phyloP scores from a whole-genome alignment of 2,329 filamentous ascomycete species.

The Lasiodiplodia hormozganensis region DNA sequence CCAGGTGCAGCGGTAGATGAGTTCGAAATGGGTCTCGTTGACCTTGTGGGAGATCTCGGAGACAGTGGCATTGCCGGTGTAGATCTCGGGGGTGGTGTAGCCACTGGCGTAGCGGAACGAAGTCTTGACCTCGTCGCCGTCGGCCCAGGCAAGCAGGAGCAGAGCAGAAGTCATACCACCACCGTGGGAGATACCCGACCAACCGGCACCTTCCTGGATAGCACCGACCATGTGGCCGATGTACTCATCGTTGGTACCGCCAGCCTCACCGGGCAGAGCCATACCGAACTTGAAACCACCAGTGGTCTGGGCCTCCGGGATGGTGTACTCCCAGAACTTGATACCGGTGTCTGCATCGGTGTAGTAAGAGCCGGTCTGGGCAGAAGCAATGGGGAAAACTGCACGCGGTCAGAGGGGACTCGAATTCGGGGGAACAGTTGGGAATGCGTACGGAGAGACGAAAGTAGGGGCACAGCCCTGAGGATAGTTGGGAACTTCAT shows the following conservation, averaged over 20 bases:
- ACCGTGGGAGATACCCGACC: conserved; percentile 46
- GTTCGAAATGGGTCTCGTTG: conserved; percentile 64
- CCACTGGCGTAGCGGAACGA: conserved; percentile 49
- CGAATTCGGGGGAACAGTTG: background rate
- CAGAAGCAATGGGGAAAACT: conserved; percentile 39
- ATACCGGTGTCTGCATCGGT: conserved; percentile 20
- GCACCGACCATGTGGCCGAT: conserved; percentile 48
- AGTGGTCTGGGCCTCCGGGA: conserved; percentile 38
- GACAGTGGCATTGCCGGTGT: conserved; percentile 67
- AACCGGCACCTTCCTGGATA: conserved; percentile 40
- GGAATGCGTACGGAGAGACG: conserved; percentile 40
- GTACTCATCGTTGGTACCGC: conserved; percentile 38
- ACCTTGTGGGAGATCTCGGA: conserved; percentile 66
- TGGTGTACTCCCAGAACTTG: conserved; percentile 34
- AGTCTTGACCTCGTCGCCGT: conserved; percentile 39
- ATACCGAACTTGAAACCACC: conserved; percentile 47
- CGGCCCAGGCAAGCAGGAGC: conserved; percentile 43
- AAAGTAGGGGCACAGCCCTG: conserved; percentile 47
- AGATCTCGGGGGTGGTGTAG: conserved; percentile 65
- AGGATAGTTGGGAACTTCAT: conserved; percentile 46
- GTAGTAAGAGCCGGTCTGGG: conserved; percentile 35
- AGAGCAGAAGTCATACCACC: conserved; percentile 46
- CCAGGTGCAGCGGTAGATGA: conserved; percentile 69
- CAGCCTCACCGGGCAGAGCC: conserved; percentile 37
- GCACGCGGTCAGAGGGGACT: conserved; percentile 24